Evolutionary conservation across 257 asterid genomes (phyloP).

Genomic region (Capsicum rhomboideum): DNA sequence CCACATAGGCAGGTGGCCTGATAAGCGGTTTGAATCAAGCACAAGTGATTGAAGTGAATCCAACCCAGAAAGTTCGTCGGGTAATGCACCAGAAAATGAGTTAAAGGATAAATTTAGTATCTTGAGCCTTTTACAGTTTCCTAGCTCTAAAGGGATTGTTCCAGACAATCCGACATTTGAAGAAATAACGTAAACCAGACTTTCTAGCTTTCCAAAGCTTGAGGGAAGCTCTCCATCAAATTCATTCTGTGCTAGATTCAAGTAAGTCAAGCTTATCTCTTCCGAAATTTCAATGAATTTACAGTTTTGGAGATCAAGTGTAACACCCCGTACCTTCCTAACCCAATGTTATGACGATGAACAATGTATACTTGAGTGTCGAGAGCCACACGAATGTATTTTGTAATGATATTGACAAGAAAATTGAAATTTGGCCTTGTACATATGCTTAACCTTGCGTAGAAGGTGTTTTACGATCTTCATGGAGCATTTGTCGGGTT

Average conservation of each 20-base stretch:
- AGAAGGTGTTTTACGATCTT: too few relatives aligned
- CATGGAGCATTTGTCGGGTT: too few relatives aligned
- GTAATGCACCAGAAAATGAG: constrained; percentile 47
- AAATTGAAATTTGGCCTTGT: too few relatives aligned
- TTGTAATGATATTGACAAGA: too few relatives aligned
- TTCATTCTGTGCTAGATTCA: constrained; percentile 50
- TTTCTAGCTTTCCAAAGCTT: constrained; percentile 35
- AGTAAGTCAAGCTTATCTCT: constrained; percentile 39
- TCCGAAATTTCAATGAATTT: constrained; percentile 48
- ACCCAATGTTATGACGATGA: too few relatives aligned
- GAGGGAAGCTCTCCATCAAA: constrained; percentile 52
- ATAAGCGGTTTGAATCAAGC: constrained; percentile 46
- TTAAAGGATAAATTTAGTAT: constrained; percentile 53
- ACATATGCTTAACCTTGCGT: too few relatives aligned
- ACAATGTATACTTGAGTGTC: too few relatives aligned
- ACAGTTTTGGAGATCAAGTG: constrained; percentile 48
- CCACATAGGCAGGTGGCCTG: constrained; percentile 67
- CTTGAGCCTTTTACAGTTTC: constrained; percentile 44
- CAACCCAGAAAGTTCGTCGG: constrained; percentile 39
- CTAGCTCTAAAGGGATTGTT: constrained; percentile 46
- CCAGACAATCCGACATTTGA: constrained; percentile 49
- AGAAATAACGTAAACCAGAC: constrained; percentile 42
- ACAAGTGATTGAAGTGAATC: constrained; percentile 36
- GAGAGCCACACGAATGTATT: too few relatives aligned
- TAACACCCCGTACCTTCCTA: too few relatives aligned